phyloP scores from a whole-genome alignment of 768 basidiomycete genomes.

The Rossbeevera mucosa region DNA sequence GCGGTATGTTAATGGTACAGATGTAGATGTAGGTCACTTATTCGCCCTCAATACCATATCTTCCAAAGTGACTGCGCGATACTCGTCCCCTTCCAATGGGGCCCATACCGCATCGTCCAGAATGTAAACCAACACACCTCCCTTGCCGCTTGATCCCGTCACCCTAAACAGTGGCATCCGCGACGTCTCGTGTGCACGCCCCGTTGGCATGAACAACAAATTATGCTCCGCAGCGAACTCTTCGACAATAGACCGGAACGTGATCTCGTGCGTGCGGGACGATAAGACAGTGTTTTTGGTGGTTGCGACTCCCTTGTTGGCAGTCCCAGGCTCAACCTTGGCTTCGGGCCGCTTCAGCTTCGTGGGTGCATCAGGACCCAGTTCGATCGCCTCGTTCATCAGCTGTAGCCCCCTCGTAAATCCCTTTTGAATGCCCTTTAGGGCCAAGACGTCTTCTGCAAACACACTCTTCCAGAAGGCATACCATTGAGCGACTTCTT shows the following conservation, averaged over 20 bases:
- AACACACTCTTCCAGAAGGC: slow-evolving; percentile 82
- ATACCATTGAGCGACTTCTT: slow-evolving; percentile 93
- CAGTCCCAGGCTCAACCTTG: slow-evolving; percentile 40
- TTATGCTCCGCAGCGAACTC: slow-evolving; percentile 83
- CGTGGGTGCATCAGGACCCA: slow-evolving; percentile 72
- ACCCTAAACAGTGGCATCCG: slow-evolving; percentile 89
- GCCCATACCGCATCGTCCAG: slow-evolving; percentile 94
- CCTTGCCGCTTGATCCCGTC: slow-evolving; percentile 77
- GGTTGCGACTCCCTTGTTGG: slow-evolving; percentile 26
- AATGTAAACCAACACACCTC: slow-evolving; percentile 85
- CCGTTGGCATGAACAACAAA: slow-evolving; percentile 84
- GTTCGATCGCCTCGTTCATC: slow-evolving; percentile 90
- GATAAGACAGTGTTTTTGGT: slow-evolving; percentile 38
- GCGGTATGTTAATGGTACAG: not conserved
- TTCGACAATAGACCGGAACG: slow-evolving; percentile 90
- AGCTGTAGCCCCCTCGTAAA: slow-evolving; percentile 87
- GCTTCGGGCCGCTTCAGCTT: slow-evolving; percentile 67
- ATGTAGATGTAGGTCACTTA: slow-evolving; percentile 19
- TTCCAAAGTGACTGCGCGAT: slow-evolving; percentile 77
- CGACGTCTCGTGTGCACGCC: slow-evolving; percentile 76
- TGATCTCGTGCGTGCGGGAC: slow-evolving; percentile 71
- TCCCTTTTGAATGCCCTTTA: slow-evolving; percentile 66
- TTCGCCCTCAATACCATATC: slow-evolving; percentile 77
- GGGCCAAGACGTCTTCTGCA: slow-evolving; percentile 60
- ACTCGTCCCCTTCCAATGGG: slow-evolving; percentile 53